Percentiles rank a stretch among this genome's conserved stretches.
Evolutionary conservation across 2,329 filamentous ascomycete genomes (phyloP).

Genomic region (Colletotrichum tropicicola): DNA sequence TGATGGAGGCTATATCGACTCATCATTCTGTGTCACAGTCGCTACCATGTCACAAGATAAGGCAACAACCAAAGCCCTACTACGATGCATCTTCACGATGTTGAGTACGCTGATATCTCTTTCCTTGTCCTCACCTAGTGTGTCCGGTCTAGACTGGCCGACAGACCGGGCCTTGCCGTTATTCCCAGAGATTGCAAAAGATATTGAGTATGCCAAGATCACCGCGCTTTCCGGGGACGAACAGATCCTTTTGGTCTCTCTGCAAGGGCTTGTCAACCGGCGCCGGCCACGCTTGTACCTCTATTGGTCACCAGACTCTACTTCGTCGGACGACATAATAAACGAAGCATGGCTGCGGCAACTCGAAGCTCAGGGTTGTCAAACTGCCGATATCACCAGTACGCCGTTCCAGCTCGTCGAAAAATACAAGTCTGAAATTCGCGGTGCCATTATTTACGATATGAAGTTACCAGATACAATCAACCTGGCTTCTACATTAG

Average conservation of each 20-base stretch:
- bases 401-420: background rate
- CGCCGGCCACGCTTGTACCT: background rate
- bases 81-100: no score
- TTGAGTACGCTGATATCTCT: background rate
- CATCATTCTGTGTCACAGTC: no score
- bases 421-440: slow-evolving; percentile 3
- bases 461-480: slow-evolving; percentile 5
- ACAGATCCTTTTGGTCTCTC: background rate
- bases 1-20: no score
- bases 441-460: slow-evolving; percentile 8
- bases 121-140: background rate
- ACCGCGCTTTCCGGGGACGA: background rate
- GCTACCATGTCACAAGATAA: no score
- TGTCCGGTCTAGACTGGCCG: slow-evolving; percentile 1
- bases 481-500: slow-evolving; percentile 5
- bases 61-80: no score
- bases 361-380: background rate
- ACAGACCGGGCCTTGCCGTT: background rate
- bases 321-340: background rate
- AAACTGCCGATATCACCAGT: background rate
- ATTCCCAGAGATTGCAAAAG: background rate
- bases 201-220: background rate
- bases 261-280: slow-evolving; percentile 8
- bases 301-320: background rate
- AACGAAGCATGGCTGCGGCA: slow-evolving; percentile 9